Percentiles rank a stretch among this genome's conserved stretches.
phyloP scores from a whole-genome alignment of 805 yeast genomes.

The Wickerhamiella qilinensis region DNA sequence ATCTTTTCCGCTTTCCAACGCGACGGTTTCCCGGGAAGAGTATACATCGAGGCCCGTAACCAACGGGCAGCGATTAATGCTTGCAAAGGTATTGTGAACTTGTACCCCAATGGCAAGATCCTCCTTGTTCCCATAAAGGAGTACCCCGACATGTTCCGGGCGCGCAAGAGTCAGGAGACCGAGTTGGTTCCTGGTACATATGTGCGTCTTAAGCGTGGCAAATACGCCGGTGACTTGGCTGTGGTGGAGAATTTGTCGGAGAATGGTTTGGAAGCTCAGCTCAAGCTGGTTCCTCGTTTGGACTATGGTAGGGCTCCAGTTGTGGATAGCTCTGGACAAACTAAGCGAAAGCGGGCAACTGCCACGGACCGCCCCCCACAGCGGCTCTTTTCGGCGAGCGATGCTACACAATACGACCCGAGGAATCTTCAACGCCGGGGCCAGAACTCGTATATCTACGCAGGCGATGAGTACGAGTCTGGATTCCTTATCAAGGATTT shows the following conservation, averaged over 20 bases:
- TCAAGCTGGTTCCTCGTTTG: conserved; percentile 81
- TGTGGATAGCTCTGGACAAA: conserved; percentile 28
- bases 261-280: conserved; percentile 87
- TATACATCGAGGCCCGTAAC: conserved; percentile 86
- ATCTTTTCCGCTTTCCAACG: conserved; percentile 85
- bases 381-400: conserved; percentile 71
- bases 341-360: conserved; percentile 37
- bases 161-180: conserved; percentile 73
- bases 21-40: conserved; percentile 80
- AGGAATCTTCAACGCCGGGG: conserved; percentile 44
- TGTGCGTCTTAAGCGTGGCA: conserved; percentile 80
- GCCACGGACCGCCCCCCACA: conserved; percentile 68
- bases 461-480: conserved; percentile 76
- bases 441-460: conserved; percentile 48
- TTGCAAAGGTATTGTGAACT: conserved; percentile 75
- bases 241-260: conserved; percentile 85
- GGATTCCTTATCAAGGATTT: conserved; percentile 81
- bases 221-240: conserved; percentile 84
- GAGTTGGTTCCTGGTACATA: conserved; percentile 84
- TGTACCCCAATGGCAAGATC: conserved; percentile 56
- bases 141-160: conserved; percentile 82
- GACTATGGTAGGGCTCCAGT: conserved; percentile 56
- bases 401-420: conserved; percentile 74
- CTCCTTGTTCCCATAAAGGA: conserved; percentile 83
- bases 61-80: conserved; percentile 85